These are phyloP conservation scores for Monascus ruber DNA, from an alignment of 2,329 filamentous ascomycete genomes.

Conservation along the genomic window DNA sequence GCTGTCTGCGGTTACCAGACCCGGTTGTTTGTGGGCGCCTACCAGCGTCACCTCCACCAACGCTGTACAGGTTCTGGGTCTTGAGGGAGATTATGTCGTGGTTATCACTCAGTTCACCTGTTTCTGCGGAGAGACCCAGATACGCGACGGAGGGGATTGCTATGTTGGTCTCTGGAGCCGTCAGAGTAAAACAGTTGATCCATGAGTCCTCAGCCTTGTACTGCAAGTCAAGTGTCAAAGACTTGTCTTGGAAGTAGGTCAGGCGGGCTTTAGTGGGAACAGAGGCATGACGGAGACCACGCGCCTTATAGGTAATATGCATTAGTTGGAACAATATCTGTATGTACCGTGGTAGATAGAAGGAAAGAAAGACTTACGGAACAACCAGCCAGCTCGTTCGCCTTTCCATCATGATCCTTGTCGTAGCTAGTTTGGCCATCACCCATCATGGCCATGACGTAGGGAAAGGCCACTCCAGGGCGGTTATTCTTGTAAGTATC, in stretches of 20 bases:
- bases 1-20: not conserved
- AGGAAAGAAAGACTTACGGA: constrained; percentile 43
- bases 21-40: not conserved
- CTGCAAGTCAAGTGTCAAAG: constrained; percentile 77
- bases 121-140: constrained; percentile 60
- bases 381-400: constrained; percentile 84
- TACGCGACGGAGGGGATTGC: constrained; percentile 65
- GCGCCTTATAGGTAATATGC: constrained; percentile 41
- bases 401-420: constrained; percentile 88
- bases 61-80: constrained; percentile 76
- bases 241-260: constrained; percentile 95
- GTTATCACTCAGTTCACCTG: constrained; percentile 92
- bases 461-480: constrained; percentile 88
- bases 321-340: not conserved
- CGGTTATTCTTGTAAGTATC: constrained; percentile 99
- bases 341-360: not conserved
- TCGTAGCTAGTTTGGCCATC: constrained; percentile 85
- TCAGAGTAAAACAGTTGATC: constrained; percentile 73
- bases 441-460: constrained; percentile 96
- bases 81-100: constrained; percentile 87
- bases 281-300: constrained; percentile 70
- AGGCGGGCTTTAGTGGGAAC: constrained; percentile 75
- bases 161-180: constrained; percentile 49
- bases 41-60: constrained; percentile 14
- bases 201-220: constrained; percentile 87